Base-by-base conservation (phyloP, 768 basidiomycete genomes). In the Arthromyces matolae region DNA sequence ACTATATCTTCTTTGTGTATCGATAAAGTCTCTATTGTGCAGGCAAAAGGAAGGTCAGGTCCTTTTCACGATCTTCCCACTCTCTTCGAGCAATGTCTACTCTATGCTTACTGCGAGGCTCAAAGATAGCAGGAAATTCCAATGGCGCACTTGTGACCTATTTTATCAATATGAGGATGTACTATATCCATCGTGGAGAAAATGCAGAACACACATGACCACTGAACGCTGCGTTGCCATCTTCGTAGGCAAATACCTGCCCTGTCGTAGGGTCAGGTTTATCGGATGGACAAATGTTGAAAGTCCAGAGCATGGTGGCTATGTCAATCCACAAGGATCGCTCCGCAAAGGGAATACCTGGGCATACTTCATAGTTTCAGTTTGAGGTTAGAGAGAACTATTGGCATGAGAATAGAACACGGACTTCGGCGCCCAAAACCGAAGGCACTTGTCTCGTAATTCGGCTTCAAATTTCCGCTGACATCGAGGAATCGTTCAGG, bases 41-140 rank as follows among this genome's bases (percentile, higher is more conserved):
- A 14, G 41, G 41, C 28, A 42, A 18, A 8, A 42, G 24, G 25
- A 42, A 18, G 31, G 28, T 42, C 2, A 42, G 41, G n/a, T 42
- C 41, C 41, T 42, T 42, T 10, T 42, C 41, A 29, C 41, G 31
- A 9, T 42, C 41, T 19, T n/a, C 41, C 41, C 41, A 42, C 41
- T 42, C 41, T 18, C 41, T 42, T 19, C 27, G 28, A 9, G 41
- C 41, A 8, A 42, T 29, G 7, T 42, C 41, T 9, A 29, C 41
- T 4, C 27, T n/a, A 14, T 42, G 27, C 19, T n/a, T n/a, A 8
- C 27, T 29, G 41, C 41, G 41, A 42, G 41, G 41, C 28, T 42
- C 41, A 29, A 42, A 42, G 25, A 42, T 19, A 9, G 27, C 41
- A 4, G 41, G 41, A 13, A 42, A 42, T 29, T 42, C 31, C 16